Conservation (phyloP, 208 protist species). For the Leishmania arabica region DNA sequence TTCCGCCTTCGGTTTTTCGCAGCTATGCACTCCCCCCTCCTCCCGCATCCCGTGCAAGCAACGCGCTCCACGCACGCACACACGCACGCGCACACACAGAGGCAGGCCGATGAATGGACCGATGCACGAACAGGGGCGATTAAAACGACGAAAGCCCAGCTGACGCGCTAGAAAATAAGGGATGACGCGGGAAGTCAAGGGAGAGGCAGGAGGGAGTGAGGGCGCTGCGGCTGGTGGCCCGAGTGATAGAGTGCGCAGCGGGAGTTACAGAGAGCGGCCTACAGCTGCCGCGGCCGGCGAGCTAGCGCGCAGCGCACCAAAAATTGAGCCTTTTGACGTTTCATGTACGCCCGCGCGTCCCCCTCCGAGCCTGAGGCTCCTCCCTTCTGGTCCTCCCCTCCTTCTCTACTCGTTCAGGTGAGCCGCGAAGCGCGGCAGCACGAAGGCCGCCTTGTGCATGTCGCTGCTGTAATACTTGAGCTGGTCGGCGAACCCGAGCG, state of each 20-base stretch:
- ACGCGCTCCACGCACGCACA: too few species aligned
- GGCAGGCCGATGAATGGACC: too few species aligned
- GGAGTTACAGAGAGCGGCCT: neutral
- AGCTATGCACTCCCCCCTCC: too few species aligned
- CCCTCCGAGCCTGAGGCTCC: neutral
- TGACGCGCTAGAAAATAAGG: too few species aligned
- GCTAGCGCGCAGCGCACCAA: neutral
- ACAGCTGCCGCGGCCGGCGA: neutral
- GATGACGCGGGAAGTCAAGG: too few species aligned
- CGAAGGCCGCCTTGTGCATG: conserved; percentile 82
- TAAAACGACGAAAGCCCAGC: too few species aligned
- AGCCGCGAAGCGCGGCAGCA: conserved; percentile 76
- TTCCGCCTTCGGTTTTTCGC: neutral
- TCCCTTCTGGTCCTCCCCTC: neutral
- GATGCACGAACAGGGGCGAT: too few species aligned
- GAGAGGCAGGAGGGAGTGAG: too few species aligned
- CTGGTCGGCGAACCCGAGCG: conserved; percentile 63
- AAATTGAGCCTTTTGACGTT: neutral
- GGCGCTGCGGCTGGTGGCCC: neutral
- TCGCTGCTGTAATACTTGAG: conserved; percentile 89
- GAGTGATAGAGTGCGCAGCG: neutral
- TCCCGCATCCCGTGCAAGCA: too few species aligned
- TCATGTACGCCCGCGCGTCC: neutral
- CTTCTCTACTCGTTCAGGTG: conserved; percentile 60
- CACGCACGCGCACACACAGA: too few species aligned